Conservation (phyloP, 768 basidiomycete genomes). For the Tricholoma sp. region DNA sequence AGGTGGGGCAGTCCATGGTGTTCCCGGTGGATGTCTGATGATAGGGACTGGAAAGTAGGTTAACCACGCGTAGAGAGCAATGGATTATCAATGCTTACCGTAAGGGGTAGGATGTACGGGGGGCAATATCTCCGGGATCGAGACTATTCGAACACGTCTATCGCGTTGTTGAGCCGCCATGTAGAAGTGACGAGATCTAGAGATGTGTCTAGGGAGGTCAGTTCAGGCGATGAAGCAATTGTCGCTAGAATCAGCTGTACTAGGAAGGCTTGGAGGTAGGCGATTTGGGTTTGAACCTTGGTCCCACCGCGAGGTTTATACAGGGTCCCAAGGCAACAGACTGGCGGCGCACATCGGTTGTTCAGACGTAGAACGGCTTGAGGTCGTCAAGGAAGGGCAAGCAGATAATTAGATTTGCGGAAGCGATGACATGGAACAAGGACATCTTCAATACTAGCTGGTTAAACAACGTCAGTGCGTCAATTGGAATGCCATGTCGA, state of each 20-base stretch:
- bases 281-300: not conserved
- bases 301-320: not conserved
- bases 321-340: not conserved
- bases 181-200: not conserved
- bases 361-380: not conserved
- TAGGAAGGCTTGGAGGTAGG: not conserved
- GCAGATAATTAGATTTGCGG: not conserved
- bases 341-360: not conserved
- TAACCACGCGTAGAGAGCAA: not conserved
- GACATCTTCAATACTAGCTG: not conserved
- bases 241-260: not conserved
- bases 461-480: too few relatives aligned
- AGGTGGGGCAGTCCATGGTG: slow-evolving; percentile 3
- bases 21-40: slow-evolving; percentile 6
- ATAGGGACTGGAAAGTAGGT: slow-evolving; percentile 1
- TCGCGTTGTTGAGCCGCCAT: not conserved
- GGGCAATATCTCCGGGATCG: not conserved
- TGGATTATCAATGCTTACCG: not conserved
- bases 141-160: not conserved
- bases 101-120: not conserved
- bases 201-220: too few relatives aligned
- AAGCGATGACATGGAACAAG: not conserved
- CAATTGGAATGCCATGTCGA: too few relatives aligned
- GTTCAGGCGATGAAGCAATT: not conserved
- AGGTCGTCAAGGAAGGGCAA: not conserved